Evolutionary conservation across 805 yeast genomes (phyloP).

Genomic region (Wickerhamomyces bisporus): DNA sequence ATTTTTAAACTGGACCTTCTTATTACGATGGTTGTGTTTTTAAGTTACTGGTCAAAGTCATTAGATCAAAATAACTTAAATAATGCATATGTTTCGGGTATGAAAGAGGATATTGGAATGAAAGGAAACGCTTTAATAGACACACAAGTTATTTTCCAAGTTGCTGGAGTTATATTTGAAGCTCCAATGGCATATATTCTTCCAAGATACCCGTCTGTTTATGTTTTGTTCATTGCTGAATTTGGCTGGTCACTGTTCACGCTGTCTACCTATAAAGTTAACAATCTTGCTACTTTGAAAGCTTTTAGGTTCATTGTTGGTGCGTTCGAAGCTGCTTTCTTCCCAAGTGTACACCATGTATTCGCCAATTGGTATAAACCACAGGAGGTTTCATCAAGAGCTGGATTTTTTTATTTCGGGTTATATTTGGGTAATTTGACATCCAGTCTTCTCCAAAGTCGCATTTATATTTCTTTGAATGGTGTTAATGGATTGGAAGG

Average conservation of each 20-base stretch:
- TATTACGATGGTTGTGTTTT: constrained; percentile 47
- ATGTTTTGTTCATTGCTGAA: constrained; percentile 46
- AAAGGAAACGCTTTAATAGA: constrained; percentile 58
- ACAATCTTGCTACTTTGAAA: constrained; percentile 45
- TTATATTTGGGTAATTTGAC: constrained; percentile 41
- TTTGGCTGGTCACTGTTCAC: constrained; percentile 65
- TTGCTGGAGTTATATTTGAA: constrained; percentile 59
- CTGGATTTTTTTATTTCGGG: constrained; percentile 57
- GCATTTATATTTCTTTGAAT: constrained; percentile 34
- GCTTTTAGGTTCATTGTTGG: constrained; percentile 63
- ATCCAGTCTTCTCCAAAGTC: constrained; percentile 48
- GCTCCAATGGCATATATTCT: constrained; percentile 59
- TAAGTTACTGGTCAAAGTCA: constrained; percentile 64
- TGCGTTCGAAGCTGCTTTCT: constrained; percentile 60
- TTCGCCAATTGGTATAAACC: constrained; percentile 59
- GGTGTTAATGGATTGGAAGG: constrained; percentile 42
- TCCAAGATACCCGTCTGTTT: constrained; percentile 48
- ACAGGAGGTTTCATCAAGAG: constrained; percentile 54
- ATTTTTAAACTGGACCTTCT: constrained; percentile 48
- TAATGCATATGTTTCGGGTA: constrained; percentile 61
- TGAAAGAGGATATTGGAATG: constrained; percentile 54
- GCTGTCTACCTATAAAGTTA: constrained; percentile 44
- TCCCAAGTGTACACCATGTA: constrained; percentile 57
- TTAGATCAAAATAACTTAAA: constrained; percentile 55
- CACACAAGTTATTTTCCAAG: constrained; percentile 51